Percentiles rank a stretch among this genome's conserved stretches.
phyloP scores from a whole-genome alignment of 257 asterid species.

The Jacaranda mimosifolia region DNA sequence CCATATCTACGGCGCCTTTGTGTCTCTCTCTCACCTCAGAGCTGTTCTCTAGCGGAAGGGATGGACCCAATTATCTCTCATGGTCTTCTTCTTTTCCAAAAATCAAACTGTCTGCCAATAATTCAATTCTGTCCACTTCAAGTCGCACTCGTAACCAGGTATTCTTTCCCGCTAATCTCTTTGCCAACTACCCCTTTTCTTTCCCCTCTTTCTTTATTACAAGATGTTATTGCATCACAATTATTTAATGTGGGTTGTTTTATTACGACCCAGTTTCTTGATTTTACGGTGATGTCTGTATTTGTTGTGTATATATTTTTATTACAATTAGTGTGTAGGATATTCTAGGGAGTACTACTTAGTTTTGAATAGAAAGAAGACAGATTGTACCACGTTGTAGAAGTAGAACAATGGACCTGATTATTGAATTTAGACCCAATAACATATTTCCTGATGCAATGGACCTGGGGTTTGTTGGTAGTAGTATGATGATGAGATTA shows the following conservation, averaged over 20 bases:
- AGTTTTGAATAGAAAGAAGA: background rate
- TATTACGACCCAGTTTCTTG: background rate
- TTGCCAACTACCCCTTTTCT: background rate
- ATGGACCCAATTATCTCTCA: slow-evolving; percentile 53
- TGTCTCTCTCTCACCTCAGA: slow-evolving; percentile 54
- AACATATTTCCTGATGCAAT: background rate
- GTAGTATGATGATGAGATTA: slow-evolving; percentile 2
- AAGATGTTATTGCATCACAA: background rate
- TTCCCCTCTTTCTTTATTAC: background rate
- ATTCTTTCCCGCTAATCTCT: background rate
- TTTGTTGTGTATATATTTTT: background rate
- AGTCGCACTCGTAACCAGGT: slow-evolving; percentile 56
- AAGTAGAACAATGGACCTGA: slow-evolving; percentile 5
- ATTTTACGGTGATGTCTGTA: background rate
- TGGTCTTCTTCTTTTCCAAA: slow-evolving; percentile 81
- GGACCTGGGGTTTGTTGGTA: background rate
- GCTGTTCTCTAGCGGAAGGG: slow-evolving; percentile 38
- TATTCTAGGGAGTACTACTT: background rate
- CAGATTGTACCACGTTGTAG: background rate
- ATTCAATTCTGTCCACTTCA: slow-evolving; percentile 36
- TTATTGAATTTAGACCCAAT: background rate
- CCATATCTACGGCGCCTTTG: slow-evolving; percentile 38
- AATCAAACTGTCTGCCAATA: slow-evolving; percentile 45
- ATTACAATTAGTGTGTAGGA: background rate
- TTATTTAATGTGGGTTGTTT: background rate